Evolutionary conservation across 1,284 basidiomycete species (phyloP), one percentile per base, ranked within the genome.

Genomic region (Butyriboletus appendiculatus): DNA sequence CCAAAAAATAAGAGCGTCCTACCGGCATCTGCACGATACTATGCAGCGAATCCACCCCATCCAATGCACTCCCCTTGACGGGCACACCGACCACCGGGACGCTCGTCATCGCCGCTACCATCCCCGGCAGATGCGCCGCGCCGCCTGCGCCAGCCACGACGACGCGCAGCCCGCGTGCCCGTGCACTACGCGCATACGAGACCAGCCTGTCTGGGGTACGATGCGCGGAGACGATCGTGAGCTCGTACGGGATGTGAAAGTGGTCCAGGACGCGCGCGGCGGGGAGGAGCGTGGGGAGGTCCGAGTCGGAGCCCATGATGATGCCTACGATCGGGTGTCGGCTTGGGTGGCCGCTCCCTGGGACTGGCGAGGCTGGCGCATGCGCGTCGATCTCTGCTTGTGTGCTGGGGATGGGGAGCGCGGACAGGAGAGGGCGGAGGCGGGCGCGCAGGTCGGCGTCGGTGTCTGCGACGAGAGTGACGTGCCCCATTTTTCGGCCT

Each of bases 11-110:
- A 0, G 14, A 8, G 20, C 22, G 12, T 81, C 28, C 65, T 66
- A 95, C 93, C 16, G 96, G 96, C 96, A 99, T 99, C 76, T 99
- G 96, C 12, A 99, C 94, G 63, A 99, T 99, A 68, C 92, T 96
- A 71, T 98, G 89, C 61, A 99, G 74, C 22, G 94, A 95, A 73
- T 99, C 96, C 0, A 99, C 95, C 5, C 96, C 96, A 71, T 98
- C 96, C 22, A 99, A 78, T 0, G 88, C 84, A 70, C 92, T 95
- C 14, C 94, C 96, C 70, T 96, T 98, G 52, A 99, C 96, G 1
- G 96, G 96, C 0, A 99, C 96, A 28, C 97, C 96, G 43, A 99
- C 87, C 2, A 99, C 94, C 0, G 97, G 96, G 50, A 99, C 74
- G 2, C 86, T 79, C 0, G 96, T 98, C 85, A 98, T 88, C 14